phyloP scores from a whole-genome alignment of 208 protist genomes.

The Porcisia deanei region DNA sequence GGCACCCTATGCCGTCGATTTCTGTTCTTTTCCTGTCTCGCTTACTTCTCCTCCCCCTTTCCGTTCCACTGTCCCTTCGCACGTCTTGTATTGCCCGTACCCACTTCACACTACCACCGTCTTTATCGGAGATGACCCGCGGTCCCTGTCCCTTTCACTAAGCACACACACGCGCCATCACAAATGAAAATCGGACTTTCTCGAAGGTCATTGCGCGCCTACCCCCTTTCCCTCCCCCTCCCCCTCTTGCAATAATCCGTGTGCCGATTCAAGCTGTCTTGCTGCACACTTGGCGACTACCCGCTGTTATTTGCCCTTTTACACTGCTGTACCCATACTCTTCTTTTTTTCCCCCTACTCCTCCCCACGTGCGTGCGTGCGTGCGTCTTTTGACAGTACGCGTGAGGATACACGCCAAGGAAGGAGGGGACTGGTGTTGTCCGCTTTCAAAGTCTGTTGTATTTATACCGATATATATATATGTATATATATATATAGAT shows the following conservation, averaged over 20 bases:
- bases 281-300: background rate
- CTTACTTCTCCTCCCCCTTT: no score
- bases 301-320: background rate
- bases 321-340: background rate
- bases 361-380: background rate
- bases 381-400: background rate
- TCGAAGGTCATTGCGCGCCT: background rate
- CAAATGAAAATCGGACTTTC: background rate
- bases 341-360: constrained; percentile 19
- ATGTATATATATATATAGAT: no score
- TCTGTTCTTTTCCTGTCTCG: no score
- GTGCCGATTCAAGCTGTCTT: background rate
- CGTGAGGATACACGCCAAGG: background rate
- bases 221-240: background rate
- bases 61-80: no score
- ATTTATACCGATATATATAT: no score
- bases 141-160: background rate
- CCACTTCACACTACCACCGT: no score
- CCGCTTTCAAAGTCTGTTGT: no score
- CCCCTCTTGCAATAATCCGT: background rate
- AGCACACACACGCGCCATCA: background rate
- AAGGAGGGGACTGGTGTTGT: background rate
- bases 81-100: no score
- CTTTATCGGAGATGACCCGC: no score
- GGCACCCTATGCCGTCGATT: no score